These are phyloP conservation scores for Sugiyamaella boreocaroliniensis DNA, from an alignment of 805 yeast species.

Conservation along the genomic window DNA sequence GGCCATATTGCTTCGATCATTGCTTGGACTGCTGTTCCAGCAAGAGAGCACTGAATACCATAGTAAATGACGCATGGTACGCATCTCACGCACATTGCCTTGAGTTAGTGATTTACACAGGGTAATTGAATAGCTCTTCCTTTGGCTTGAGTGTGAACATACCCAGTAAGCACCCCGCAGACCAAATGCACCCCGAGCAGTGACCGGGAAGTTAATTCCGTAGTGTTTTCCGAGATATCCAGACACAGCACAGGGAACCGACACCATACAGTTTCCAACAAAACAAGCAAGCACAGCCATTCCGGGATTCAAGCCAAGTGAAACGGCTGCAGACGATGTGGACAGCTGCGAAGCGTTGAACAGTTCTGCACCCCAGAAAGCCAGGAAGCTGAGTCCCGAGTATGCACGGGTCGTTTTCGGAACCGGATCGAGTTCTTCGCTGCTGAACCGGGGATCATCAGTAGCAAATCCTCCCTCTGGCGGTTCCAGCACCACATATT, in stretches of 20 bases:
- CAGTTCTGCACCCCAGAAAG: slow-evolving; percentile 84
- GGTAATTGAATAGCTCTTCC: not conserved
- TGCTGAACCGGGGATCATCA: not conserved
- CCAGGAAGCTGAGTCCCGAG: slow-evolving; percentile 52
- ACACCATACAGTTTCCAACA: slow-evolving; percentile 12
- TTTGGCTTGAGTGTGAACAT: too few species aligned
- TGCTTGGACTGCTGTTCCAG: slow-evolving; percentile 75
- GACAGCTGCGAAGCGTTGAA: slow-evolving; percentile 88
- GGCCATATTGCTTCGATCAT: slow-evolving; percentile 75
- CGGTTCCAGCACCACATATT: not conserved
- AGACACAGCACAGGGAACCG: slow-evolving; percentile 9
- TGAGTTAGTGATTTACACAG: slow-evolving; percentile 15
- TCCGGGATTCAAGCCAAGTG: slow-evolving; percentile 48
- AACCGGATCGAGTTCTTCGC: not conserved
- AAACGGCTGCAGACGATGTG: slow-evolving; percentile 80
- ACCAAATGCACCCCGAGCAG: slow-evolving; percentile 78
- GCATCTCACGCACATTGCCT: slow-evolving; percentile 36
- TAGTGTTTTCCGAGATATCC: slow-evolving; percentile 53
- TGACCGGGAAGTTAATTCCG: slow-evolving; percentile 80
- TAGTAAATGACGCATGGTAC: slow-evolving; percentile 82
- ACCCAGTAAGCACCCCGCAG: slow-evolving; percentile 75
- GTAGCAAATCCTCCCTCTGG: slow-evolving; percentile 2
- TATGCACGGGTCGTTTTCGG: not conserved
- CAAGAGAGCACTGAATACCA: slow-evolving; percentile 78
- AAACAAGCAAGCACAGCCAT: slow-evolving; percentile 13